Conservation (phyloP, 192 early-diverging fungal species). For the Linnemannia elongata region DNA sequence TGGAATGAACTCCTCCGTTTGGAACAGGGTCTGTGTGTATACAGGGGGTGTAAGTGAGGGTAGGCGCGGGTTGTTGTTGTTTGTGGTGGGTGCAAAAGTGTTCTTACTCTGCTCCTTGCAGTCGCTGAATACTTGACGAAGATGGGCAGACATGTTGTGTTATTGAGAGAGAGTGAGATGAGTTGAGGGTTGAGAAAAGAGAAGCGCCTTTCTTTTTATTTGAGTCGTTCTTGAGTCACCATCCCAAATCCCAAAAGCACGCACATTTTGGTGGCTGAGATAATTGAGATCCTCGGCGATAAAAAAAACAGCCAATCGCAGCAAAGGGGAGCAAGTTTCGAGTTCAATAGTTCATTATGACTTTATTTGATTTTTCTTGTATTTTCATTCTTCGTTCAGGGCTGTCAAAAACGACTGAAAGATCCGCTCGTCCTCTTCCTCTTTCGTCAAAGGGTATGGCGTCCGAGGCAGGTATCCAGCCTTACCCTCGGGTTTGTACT, state of each 20-base stretch:
- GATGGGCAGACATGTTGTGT: slow-evolving; percentile 54
- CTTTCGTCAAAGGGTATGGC: slow-evolving; percentile 29
- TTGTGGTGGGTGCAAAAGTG: not conserved
- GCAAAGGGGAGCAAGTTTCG: not conserved
- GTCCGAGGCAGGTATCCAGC: slow-evolving; percentile 29
- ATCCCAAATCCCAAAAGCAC: not conserved
- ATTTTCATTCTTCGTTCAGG: not conserved
- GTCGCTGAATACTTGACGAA: slow-evolving; percentile 56
- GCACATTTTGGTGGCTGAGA: not conserved
- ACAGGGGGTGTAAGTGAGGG: not conserved
- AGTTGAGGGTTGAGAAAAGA: slow-evolving; percentile 1
- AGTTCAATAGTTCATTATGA: not conserved
- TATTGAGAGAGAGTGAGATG: slow-evolving; percentile 8
- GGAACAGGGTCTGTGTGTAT: not conserved
- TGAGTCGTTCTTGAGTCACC: slow-evolving; percentile 9
- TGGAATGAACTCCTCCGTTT: not conserved
- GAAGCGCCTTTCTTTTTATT: not conserved
- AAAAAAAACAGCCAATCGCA: not conserved
- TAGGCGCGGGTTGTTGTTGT: not conserved
- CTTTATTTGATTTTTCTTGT: not conserved
- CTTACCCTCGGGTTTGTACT: slow-evolving; percentile 12
- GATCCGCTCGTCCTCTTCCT: slow-evolving; percentile 20
- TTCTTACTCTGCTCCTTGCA: slow-evolving; percentile 59
- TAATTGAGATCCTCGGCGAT: not conserved
- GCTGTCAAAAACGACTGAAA: slow-evolving; percentile 1